Conservation (phyloP, 164 flowering plant genomes). For the Tetracentron sinense region DNA sequence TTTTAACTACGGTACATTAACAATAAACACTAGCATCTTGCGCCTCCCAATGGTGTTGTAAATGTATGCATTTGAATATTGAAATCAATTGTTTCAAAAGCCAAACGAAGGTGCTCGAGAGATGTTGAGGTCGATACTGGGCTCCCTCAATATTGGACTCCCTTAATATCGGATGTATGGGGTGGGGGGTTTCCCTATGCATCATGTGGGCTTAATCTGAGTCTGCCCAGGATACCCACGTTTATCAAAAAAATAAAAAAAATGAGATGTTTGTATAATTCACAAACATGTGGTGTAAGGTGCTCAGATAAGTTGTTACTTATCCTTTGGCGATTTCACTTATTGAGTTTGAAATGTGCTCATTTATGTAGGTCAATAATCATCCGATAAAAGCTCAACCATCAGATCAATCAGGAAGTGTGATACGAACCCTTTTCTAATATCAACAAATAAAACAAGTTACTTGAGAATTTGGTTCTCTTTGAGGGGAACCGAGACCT, state of each 20-base stretch:
- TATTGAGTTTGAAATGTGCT: background rate
- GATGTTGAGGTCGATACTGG: too few species aligned
- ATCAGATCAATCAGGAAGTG: conserved; percentile 50
- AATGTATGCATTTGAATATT: background rate
- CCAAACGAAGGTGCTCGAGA: background rate
- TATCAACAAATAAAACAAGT: too few species aligned
- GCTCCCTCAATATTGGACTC: too few species aligned
- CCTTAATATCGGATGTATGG: too few species aligned
- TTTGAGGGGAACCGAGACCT: too few species aligned
- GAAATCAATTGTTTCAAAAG: background rate
- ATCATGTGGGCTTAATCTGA: too few species aligned
- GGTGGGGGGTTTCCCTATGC: too few species aligned
- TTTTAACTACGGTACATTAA: background rate
- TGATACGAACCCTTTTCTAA: too few species aligned
- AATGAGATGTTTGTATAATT: too few species aligned
- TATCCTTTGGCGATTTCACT: background rate
- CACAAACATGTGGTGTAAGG: background rate
- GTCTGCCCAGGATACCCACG: too few species aligned
- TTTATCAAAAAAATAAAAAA: too few species aligned
- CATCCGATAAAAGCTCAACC: conserved; percentile 64
- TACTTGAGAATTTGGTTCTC: too few species aligned
- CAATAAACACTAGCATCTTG: background rate
- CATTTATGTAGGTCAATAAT: conserved; percentile 48
- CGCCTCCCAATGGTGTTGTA: background rate
- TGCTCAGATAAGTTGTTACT: background rate